Evolutionary conservation across 257 asterid genomes (phyloP).

Genomic region (Cynanchum wilfordii): DNA sequence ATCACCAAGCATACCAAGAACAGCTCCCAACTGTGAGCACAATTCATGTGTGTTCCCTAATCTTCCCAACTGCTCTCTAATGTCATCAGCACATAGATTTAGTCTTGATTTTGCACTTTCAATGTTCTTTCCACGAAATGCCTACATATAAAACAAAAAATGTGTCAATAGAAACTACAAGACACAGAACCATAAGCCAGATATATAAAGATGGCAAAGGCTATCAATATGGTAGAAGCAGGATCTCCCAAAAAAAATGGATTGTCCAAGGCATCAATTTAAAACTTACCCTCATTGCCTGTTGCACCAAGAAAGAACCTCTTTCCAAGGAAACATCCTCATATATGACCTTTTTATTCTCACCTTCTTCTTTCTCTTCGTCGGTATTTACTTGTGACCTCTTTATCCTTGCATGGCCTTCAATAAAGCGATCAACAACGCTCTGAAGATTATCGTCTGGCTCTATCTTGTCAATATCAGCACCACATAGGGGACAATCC

Average conservation of each 20-base stretch:
- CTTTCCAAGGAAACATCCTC: constrained; percentile 97
- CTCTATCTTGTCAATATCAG: constrained; percentile 89
- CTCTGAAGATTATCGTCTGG: constrained; percentile 75
- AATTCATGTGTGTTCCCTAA: constrained; percentile 71
- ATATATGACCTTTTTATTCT: constrained; percentile 62
- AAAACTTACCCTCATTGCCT: constrained; percentile 86
- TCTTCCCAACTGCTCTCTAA: constrained; percentile 72
- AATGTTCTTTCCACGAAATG: constrained; percentile 83
- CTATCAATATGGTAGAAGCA: background rate
- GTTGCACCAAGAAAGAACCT: constrained; percentile 93
- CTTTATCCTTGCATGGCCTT: constrained; percentile 97
- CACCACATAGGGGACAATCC: constrained; percentile 97
- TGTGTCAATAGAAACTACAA: background rate
- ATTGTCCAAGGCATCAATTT: constrained; percentile 1
- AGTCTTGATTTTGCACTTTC: constrained; percentile 94
- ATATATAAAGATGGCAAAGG: background rate
- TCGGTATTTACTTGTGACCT: constrained; percentile 62
- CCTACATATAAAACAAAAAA: constrained; percentile 41
- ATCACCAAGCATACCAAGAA: constrained; percentile 95
- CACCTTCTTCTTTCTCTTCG: constrained; percentile 50
- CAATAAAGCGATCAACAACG: constrained; percentile 87
- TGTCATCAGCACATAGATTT: constrained; percentile 75
- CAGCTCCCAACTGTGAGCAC: constrained; percentile 97
- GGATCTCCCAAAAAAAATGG: background rate
- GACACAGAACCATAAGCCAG: constrained; percentile 2